A percentile compares a stretch with the other conserved stretches of the same genome.
These are phyloP conservation scores for Yamadazyma mexicana DNA, from an alignment of 1,139 yeast genomes.

Conservation along the genomic window DNA sequence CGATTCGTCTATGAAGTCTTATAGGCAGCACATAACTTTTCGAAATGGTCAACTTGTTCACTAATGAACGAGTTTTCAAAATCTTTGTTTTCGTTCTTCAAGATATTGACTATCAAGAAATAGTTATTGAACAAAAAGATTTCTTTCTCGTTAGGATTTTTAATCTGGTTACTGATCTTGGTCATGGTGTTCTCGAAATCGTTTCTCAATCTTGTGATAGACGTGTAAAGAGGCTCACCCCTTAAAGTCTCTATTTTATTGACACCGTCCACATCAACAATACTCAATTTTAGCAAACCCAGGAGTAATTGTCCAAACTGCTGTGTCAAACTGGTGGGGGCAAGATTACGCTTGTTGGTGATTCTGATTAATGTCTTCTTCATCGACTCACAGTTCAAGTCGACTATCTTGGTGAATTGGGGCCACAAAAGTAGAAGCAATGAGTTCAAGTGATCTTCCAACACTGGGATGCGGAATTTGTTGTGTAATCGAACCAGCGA, in stretches of 20 bases:
- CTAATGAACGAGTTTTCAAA: conserved; percentile 47
- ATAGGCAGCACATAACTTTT: conserved; percentile 61
- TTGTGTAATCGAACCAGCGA: conserved; percentile 63
- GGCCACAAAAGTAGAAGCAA: conserved; percentile 81
- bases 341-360: conserved; percentile 41
- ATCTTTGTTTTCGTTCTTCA: conserved; percentile 46
- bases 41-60: conserved; percentile 63
- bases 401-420: conserved; percentile 72
- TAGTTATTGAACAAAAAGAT: conserved; percentile 78
- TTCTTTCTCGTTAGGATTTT: conserved; percentile 55
- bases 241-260: conserved; percentile 23
- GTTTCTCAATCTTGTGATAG: conserved; percentile 66
- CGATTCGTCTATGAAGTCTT: conserved; percentile 15
- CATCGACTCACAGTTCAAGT: conserved; percentile 72
- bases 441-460: conserved; percentile 72
- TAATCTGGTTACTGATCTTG: conserved; percentile 51
- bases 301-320: conserved; percentile 75
- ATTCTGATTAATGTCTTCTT: conserved; percentile 30
- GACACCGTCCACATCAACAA: conserved; percentile 17
- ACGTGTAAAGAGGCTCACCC: conserved; percentile 72
- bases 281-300: conserved; percentile 65
- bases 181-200: conserved; percentile 81
- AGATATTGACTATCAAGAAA: conserved; percentile 50
- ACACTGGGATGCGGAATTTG: conserved; percentile 65
- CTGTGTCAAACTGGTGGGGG: conserved; percentile 65